Evolutionary conservation across 2,329 filamentous ascomycete genomes (phyloP), one percentile per base, ranked within the genome.

Genomic region (Paecilomyces fulvus): DNA sequence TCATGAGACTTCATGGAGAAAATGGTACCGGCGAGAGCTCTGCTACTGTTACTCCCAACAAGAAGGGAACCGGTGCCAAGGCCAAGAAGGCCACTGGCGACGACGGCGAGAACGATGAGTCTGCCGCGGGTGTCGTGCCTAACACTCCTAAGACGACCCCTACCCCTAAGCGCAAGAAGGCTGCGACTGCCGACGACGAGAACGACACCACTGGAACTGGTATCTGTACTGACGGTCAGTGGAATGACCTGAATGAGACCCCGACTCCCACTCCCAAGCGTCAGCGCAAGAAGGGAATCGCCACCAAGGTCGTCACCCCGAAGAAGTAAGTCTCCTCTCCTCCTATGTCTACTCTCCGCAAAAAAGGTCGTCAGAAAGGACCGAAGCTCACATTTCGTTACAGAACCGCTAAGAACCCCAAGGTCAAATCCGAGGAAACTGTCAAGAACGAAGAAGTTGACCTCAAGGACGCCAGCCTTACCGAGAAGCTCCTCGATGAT

Each of bases 1-100:
- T 78, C 49, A 14, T 63, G 4, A 59, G 60, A 0, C 30, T 54
- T 6, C 57, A 55, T 49, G 49, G 12, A 4, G 31, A 49, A 12
- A 50, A 49, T n/a, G 50, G 28, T 25, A 50, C 55, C 25, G 10
- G 46, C 23, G 53, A 51, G 17, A 50, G 57, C 12, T 30, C 54
- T 21, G 28, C 52, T 9, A 49, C 55, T 12, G 23, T 55, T 7
- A 61, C 63, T 0, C 56, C 62, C 28, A 60, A 61, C 31, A 62
- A 63, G 30, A 56, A 61, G 6, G 59, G 59, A 7, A 51, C 43
- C 17, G 63, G 31, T 6, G 30, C 49, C 30, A 60, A 54, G 55
- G 3, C 8, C 17, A 49, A 30, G 21, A 53, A 53, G 21, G 30
- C 55, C 6, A 53, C 49, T 9, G 37, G 1, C 5, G 17, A n/a